Conservation (phyloP, 108 stramenopile species). For the Fragilaria crotonensis region DNA sequence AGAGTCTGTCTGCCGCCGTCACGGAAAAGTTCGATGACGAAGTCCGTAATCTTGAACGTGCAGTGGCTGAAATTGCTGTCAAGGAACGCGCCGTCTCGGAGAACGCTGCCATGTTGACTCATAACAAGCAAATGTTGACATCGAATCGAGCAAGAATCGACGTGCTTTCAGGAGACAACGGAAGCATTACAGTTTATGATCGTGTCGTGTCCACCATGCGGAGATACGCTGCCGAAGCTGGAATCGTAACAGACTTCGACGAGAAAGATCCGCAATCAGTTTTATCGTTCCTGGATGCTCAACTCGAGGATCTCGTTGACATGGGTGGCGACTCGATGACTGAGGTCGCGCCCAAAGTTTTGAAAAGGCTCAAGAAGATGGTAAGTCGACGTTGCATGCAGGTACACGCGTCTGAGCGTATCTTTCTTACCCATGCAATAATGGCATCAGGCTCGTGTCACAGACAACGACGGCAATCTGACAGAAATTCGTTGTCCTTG, state of each 20-base stretch:
- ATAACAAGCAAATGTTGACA: constrained; percentile 15
- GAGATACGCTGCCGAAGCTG: constrained; percentile 9
- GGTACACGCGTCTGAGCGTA: too few relatives aligned
- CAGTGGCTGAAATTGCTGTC: constrained; percentile 21
- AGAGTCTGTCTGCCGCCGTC: constrained; percentile 7
- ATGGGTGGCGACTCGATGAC: constrained; percentile 3
- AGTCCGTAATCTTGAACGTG: too few relatives aligned
- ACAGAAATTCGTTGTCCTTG: constrained; percentile 27
- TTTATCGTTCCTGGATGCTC: constrained; percentile 26
- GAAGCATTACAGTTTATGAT: constrained; percentile 39
- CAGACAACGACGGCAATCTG: too few relatives aligned
- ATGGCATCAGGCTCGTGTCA: too few relatives aligned
- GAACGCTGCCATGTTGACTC: constrained; percentile 17
- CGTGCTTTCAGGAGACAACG: constrained; percentile 26
- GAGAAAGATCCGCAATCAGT: constrained; percentile 39
- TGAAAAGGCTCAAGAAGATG: constrained; percentile 50
- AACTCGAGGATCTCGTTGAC: constrained; percentile 5
- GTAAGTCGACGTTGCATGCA: too few relatives aligned
- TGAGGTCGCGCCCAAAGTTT: constrained; percentile 33
- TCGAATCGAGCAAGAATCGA: constrained; percentile 17
- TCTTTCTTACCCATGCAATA: too few relatives aligned
- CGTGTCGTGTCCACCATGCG: constrained; percentile 30
- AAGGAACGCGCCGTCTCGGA: constrained; percentile 19
- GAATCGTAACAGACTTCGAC: constrained; percentile 3
- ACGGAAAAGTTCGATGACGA: constrained; percentile 8